These are phyloP conservation scores for Ilex asprella DNA, from an alignment of 257 asterid genomes.

Conservation along the genomic window DNA sequence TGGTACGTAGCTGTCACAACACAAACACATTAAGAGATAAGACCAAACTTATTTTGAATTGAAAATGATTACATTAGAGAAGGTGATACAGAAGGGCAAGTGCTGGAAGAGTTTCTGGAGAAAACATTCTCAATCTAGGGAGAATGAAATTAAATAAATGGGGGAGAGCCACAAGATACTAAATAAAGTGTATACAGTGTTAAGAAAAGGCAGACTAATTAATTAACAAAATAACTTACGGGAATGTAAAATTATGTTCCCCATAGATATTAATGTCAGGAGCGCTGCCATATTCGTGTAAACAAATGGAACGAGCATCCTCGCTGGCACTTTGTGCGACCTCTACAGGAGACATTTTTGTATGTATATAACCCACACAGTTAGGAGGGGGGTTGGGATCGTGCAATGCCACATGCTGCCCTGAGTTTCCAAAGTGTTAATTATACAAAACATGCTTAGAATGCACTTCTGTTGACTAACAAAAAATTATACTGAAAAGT, in stretches of 20 bases:
- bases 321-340: conserved; percentile 79
- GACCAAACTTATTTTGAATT: background rate
- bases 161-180: background rate
- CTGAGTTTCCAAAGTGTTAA: conserved; percentile 37
- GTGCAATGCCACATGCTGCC: conserved; percentile 94
- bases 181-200: background rate
- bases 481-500: too few relatives aligned
- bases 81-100: background rate
- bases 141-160: too few relatives aligned
- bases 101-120: background rate
- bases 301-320: conserved; percentile 82
- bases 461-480: background rate
- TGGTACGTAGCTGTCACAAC: conserved; percentile 64
- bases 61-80: too few relatives aligned
- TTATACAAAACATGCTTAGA: conserved; percentile 13
- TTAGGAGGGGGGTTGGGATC: conserved; percentile 86
- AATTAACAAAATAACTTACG: conserved; percentile 39
- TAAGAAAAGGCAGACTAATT: background rate
- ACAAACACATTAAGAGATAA: background rate
- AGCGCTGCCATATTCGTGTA: conserved; percentile 77
- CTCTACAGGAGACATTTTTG: conserved; percentile 87
- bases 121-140: background rate
- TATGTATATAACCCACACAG: conserved; percentile 82
- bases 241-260: conserved; percentile 77
- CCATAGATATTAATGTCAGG: conserved; percentile 86